These are phyloP conservation scores for Blastomyces emzantsi DNA, from an alignment of 2,329 filamentous ascomycete species.

Conservation along the genomic window DNA sequence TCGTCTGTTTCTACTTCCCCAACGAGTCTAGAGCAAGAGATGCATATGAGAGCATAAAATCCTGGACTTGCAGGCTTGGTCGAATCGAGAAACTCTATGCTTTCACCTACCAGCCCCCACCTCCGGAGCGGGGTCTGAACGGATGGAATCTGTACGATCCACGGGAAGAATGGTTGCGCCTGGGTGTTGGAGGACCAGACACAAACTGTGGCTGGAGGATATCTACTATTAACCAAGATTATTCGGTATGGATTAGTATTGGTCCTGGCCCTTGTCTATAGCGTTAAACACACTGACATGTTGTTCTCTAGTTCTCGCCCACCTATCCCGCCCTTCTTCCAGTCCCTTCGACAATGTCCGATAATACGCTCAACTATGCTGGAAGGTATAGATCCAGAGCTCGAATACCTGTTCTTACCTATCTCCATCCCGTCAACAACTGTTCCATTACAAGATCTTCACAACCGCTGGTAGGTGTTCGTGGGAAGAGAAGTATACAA, in stretches of 20 bases:
- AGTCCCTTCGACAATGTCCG: slow-evolving; percentile 85
- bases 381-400: slow-evolving; percentile 79
- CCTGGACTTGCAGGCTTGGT: slow-evolving; percentile 70
- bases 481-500: slow-evolving; percentile 83
- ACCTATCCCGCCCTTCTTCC: slow-evolving; percentile 82
- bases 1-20: slow-evolving; percentile 80
- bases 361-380: slow-evolving; percentile 92
- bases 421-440: slow-evolving; percentile 94
- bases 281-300: slow-evolving; percentile 17
- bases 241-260: slow-evolving; percentile 43
- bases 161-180: slow-evolving; percentile 71
- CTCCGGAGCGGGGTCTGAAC: slow-evolving; percentile 62
- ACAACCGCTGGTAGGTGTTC: slow-evolving; percentile 79
- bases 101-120: slow-evolving; percentile 71
- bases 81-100: slow-evolving; percentile 84
- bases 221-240: slow-evolving; percentile 81
- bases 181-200: slow-evolving; percentile 79
- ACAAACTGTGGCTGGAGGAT: slow-evolving; percentile 77
- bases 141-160: slow-evolving; percentile 83
- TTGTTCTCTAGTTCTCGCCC: slow-evolving; percentile 57
- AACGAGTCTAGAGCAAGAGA: slow-evolving; percentile 68
- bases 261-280: slow-evolving; percentile 3
- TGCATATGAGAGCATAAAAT: slow-evolving; percentile 77
- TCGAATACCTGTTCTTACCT: slow-evolving; percentile 81
- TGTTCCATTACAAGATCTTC: slow-evolving; percentile 94